phyloP scores from a whole-genome alignment of 371 early-diverging fungal genomes.

The Syncephalastrum racemosum region DNA sequence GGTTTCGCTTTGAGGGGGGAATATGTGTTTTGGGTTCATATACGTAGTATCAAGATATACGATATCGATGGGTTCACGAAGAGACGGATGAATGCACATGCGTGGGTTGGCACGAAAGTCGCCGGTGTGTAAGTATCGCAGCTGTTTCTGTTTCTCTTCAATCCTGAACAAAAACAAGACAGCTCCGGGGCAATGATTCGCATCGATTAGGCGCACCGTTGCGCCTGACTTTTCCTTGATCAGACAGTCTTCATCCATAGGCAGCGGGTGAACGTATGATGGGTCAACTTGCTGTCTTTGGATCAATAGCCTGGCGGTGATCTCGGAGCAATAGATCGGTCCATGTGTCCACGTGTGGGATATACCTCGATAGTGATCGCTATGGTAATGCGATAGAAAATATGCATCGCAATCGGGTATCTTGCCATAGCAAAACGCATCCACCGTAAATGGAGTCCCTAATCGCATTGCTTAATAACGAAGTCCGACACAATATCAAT shows the following conservation, averaged over 20 bases:
- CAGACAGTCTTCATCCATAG: conserved; percentile 60
- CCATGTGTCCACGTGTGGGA: conserved; percentile 68
- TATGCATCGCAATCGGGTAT: conserved; percentile 77
- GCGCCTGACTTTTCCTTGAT: conserved; percentile 23
- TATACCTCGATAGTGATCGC: conserved; percentile 90
- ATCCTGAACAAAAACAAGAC: conserved; percentile 82
- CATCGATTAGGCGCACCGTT: conserved; percentile 80
- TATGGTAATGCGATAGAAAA: conserved; percentile 89
- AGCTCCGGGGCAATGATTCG: conserved; percentile 95
- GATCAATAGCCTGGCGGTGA: conserved; percentile 81
- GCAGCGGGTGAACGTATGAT: conserved; percentile 59
- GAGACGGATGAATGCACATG: conserved; percentile 53
- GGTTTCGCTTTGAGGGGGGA: conserved; percentile 82
- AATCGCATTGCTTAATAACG: background rate
- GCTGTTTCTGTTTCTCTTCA: background rate
- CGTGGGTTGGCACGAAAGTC: conserved; percentile 81
- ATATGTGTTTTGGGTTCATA: conserved; percentile 71
- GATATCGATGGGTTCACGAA: conserved; percentile 58
- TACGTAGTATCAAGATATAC: conserved; percentile 95
- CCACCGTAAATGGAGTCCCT: conserved; percentile 83
- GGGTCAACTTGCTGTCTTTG: conserved; percentile 63
- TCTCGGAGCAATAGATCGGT: conserved; percentile 82
- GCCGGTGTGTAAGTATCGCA: conserved; percentile 85
- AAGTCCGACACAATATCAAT: background rate
- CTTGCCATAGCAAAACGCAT: conserved; percentile 86